These are phyloP conservation scores for Beauveria rudraprayagi DNA, from an alignment of 2,329 filamentous ascomycete genomes.

Conservation along the genomic window DNA sequence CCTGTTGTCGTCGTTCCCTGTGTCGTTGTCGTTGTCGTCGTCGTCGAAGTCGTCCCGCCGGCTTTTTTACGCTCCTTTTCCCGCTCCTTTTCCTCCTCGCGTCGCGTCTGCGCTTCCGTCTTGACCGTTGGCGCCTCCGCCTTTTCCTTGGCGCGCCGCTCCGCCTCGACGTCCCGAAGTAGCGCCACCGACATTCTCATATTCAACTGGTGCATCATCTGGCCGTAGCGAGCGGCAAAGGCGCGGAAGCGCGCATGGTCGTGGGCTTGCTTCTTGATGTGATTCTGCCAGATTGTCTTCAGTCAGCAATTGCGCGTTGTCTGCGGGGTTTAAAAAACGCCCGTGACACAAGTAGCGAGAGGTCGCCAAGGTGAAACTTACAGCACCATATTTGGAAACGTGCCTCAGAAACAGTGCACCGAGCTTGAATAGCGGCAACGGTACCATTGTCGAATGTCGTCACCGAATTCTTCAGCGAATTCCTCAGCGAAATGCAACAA, in stretches of 20 bases:
- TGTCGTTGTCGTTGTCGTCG: not conserved
- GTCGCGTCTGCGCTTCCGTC: constrained; percentile 51
- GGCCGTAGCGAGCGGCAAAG: constrained; percentile 54
- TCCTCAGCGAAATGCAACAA: not conserved
- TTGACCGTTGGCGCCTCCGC: constrained; percentile 58
- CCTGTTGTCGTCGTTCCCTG: not conserved
- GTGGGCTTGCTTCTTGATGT: constrained; percentile 57
- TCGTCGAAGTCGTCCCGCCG: not conserved
- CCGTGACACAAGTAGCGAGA: not conserved
- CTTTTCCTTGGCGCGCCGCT: constrained; percentile 51
- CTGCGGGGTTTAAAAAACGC: not conserved
- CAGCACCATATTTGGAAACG: constrained; percentile 61
- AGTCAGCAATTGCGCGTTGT: not conserved
- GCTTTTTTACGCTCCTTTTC: not conserved
- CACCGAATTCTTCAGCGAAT: not conserved
- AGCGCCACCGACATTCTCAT: constrained; percentile 56
- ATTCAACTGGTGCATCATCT: constrained; percentile 58
- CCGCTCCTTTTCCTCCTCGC: constrained; percentile 43
- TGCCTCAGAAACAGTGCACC: constrained; percentile 56
- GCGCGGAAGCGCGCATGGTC: constrained; percentile 53
- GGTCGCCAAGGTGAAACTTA: constrained; percentile 30
- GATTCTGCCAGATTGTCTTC: constrained; percentile 40
- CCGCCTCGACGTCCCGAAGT: constrained; percentile 49
- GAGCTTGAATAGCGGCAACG: constrained; percentile 60
- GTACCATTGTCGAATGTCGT: constrained; percentile 46